Percentiles rank a stretch among this genome's conserved stretches.
phyloP scores from a whole-genome alignment of 2,329 filamentous ascomycete species.

The Chrysosporium queenslandicum region DNA sequence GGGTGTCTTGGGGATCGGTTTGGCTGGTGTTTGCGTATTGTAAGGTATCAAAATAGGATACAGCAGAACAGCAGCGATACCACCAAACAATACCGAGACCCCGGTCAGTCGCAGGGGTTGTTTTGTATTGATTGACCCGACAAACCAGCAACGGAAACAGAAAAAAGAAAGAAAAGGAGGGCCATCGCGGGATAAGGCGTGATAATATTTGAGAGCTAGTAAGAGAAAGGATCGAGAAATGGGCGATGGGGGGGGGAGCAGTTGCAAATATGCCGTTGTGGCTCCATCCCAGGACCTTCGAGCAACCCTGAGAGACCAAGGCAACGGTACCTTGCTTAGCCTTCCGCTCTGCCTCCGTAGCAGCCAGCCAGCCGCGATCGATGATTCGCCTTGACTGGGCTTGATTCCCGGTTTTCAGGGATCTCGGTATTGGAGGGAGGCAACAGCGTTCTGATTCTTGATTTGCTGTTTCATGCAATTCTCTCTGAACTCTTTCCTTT shows the following conservation, averaged over 20 bases:
- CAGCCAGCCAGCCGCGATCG: background rate
- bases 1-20: background rate
- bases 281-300: no score
- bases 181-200: slow-evolving; percentile 1
- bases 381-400: background rate
- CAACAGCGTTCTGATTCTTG: background rate
- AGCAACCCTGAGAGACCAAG: background rate
- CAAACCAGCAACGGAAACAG: background rate
- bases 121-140: background rate
- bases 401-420: background rate
- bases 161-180: background rate
- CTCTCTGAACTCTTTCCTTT: background rate
- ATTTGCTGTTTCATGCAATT: background rate
- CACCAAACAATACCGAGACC: background rate
- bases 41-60: background rate
- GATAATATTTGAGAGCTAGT: background rate
- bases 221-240: background rate
- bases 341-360: background rate
- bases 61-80: background rate
- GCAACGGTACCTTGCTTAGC: slow-evolving; percentile 10
- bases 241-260: no score
- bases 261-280: no score
- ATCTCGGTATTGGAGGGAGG: background rate
- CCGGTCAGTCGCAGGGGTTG: slow-evolving; percentile 2
- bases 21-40: background rate